Conservation (phyloP, 331 rosid genomes). For the Rosa hybrid region DNA sequence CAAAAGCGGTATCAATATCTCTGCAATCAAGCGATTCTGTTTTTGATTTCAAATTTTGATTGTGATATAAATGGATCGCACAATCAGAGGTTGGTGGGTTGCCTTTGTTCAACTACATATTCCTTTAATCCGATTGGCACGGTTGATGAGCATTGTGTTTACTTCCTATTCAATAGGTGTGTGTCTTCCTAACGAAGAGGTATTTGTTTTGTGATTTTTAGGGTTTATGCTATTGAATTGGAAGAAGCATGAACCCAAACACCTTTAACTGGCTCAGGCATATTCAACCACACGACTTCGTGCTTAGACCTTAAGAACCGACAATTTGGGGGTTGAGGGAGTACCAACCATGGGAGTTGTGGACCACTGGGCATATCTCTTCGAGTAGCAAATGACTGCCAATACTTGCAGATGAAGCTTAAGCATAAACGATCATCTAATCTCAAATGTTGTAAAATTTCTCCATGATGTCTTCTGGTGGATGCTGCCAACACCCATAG, state of each 20-base stretch:
- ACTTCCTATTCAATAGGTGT: too few species aligned
- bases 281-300: not conserved
- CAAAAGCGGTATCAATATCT: too few species aligned
- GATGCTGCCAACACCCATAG: not conserved
- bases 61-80: too few species aligned
- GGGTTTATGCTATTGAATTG: not conserved
- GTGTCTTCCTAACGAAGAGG: too few species aligned
- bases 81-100: too few species aligned
- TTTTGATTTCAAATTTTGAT: too few species aligned
- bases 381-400: not conserved
- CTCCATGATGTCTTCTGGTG: not conserved
- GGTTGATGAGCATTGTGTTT: too few species aligned
- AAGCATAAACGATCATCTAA: not conserved
- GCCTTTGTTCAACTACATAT: too few species aligned
- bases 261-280: not conserved
- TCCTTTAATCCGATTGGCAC: too few species aligned
- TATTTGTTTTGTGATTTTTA: too few species aligned
- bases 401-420: not conserved
- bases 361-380: not conserved
- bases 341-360: not conserved
- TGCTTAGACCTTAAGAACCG: not conserved
- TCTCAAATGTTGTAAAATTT: not conserved
- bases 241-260: not conserved
- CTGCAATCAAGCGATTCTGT: too few species aligned
- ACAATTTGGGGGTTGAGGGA: not conserved